phyloP scores from a whole-genome alignment of 2,329 filamentous ascomycete species.

The Cercospora sesami region DNA sequence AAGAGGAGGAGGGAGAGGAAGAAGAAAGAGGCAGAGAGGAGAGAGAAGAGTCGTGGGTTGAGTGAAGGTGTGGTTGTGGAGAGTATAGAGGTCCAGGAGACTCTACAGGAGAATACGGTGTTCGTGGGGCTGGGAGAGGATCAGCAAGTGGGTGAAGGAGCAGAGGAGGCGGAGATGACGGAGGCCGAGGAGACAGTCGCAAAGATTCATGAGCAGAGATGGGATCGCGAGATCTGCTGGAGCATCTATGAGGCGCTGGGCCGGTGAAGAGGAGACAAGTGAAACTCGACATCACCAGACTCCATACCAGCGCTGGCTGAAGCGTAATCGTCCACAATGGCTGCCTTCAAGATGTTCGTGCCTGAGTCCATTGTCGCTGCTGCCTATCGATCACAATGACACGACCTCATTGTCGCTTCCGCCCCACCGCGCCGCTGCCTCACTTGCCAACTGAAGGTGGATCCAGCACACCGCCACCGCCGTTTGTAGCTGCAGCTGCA shows the following conservation, averaged over 20 bases:
- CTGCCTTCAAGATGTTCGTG: neutral
- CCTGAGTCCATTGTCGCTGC: neutral
- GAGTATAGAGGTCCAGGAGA: neutral
- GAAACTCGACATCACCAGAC: neutral
- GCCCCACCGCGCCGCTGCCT: neutral
- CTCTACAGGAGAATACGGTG: neutral
- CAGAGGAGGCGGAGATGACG: neutral
- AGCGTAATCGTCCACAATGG: neutral
- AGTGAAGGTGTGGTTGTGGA: neutral
- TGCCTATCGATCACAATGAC: neutral
- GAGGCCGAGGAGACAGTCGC: neutral
- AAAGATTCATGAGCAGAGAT: neutral
- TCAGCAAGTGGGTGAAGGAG: neutral
- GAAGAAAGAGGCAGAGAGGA: neutral
- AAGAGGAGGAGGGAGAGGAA: neutral
- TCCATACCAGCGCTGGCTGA: neutral
- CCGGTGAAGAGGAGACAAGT: neutral
- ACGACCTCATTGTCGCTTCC: neutral
- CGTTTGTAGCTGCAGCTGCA: neutral
- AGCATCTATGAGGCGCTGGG: constrained; percentile 4
- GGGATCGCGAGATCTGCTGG: neutral
- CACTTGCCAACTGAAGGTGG: neutral
- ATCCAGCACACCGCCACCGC: neutral
- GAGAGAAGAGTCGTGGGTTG: neutral
- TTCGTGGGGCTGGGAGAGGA: neutral